These are phyloP conservation scores for Globisporangium carolinianum DNA, from an alignment of 352 stramenopile genomes.

Conservation along the genomic window DNA sequence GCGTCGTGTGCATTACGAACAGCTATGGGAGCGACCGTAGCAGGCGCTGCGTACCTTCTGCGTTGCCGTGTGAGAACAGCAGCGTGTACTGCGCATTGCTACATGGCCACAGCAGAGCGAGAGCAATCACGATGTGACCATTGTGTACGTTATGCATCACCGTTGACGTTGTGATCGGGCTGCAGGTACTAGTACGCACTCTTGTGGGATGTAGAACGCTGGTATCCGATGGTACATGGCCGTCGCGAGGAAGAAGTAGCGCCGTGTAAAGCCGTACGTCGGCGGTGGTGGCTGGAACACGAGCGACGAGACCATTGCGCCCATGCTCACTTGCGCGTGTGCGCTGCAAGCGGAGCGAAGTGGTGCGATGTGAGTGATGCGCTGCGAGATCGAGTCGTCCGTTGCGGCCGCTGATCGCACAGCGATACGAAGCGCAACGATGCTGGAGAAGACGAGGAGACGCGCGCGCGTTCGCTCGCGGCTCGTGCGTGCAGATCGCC, in stretches of 20 bases:
- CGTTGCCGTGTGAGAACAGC: conserved; percentile 97
- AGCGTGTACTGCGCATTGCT: conserved; percentile 92
- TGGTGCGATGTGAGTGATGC: too few species aligned
- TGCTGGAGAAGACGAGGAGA: too few species aligned
- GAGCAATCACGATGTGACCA: neutral
- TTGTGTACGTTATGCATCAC: neutral
- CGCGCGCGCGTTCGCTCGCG: too few species aligned
- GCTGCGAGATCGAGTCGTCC: too few species aligned
- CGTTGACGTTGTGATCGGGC: too few species aligned
- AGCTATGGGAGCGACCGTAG: neutral
- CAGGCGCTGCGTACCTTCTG: conserved; percentile 64
- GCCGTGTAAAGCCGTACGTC: conserved; percentile 69
- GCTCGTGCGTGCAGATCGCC: too few species aligned
- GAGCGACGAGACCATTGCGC: conserved; percentile 68
- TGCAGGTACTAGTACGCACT: conserved; percentile 30
- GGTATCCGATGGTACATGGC: conserved; percentile 86
- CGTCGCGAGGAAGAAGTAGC: conserved; percentile 94
- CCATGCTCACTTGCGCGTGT: conserved; percentile 35
- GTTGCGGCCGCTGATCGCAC: too few species aligned
- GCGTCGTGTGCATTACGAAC: too few species aligned
- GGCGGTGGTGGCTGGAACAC: conserved; percentile 85
- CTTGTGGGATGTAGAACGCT: conserved; percentile 92
- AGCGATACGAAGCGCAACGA: too few species aligned
- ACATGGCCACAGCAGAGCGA: neutral
- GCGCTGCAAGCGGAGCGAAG: too few species aligned